Conservation (phyloP, 176 grass and related monocot species). For the Phyllostachys edulis region DNA sequence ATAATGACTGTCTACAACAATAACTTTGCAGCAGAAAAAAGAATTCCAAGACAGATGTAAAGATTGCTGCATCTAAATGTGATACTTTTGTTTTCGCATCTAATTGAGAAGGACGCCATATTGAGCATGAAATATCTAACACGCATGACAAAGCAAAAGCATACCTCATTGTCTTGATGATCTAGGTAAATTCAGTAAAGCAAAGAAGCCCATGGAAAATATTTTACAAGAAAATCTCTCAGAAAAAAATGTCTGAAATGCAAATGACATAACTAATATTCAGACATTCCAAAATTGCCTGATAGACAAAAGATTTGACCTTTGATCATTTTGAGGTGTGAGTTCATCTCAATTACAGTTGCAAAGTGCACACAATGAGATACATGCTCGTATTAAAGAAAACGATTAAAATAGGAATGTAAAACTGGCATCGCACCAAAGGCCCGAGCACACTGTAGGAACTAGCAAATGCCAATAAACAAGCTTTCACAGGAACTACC, state of each 20-base stretch:
- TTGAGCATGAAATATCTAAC: not conserved
- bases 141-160: not conserved
- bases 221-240: not conserved
- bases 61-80: not conserved
- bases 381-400: conserved; percentile 8
- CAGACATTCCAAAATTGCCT: not conserved
- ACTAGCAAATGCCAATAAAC: not conserved
- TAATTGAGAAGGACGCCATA: not conserved
- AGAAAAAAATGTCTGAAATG: not conserved
- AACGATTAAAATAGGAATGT: not conserved
- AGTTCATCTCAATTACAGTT: not conserved
- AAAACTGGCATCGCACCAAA: conserved; percentile 6
- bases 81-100: not conserved
- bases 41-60: not conserved
- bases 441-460: not conserved
- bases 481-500: conserved; percentile 39
- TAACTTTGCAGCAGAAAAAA: not conserved
- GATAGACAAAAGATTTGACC: not conserved
- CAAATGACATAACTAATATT: conserved; percentile 6
- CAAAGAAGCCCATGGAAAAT: not conserved
- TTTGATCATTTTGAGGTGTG: not conserved
- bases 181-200: not conserved
- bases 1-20: not conserved
- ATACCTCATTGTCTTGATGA: not conserved
- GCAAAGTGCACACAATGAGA: not conserved